Conservation (phyloP, 257 asterid species). For the Oldenlandia corymbosa region DNA sequence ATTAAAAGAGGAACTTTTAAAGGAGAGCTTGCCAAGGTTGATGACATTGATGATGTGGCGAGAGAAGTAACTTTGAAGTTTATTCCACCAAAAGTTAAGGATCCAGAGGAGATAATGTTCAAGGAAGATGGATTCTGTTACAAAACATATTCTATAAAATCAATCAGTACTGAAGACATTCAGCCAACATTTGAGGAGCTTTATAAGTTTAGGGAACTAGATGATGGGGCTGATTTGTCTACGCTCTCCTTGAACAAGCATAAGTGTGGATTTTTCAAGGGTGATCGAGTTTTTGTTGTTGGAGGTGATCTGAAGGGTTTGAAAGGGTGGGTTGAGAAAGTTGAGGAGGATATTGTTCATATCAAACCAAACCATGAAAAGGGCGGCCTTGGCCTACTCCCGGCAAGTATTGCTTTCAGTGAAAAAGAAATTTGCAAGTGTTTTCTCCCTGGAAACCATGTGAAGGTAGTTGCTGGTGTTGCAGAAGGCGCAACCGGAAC, state of each 20-base stretch:
- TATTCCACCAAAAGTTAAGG: conserved; percentile 92
- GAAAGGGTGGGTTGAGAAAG: conserved; percentile 90
- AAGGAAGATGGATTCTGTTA: conserved; percentile 89
- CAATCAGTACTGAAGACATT: conserved; percentile 67
- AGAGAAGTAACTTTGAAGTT: conserved; percentile 81
- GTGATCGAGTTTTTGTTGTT: conserved; percentile 81
- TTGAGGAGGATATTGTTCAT: conserved; percentile 92
- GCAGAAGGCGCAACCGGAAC: conserved; percentile 96
- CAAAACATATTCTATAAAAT: conserved; percentile 75
- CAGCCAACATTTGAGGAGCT: conserved; percentile 96
- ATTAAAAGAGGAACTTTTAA: conserved; percentile 86
- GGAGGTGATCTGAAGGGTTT: conserved; percentile 88
- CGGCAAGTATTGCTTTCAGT: conserved; percentile 71
- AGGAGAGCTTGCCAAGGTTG: conserved; percentile 97
- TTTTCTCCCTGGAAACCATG: conserved; percentile 92
- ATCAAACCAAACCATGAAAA: conserved; percentile 76
- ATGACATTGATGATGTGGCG: conserved; percentile 84
- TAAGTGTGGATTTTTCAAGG: conserved; percentile 93
- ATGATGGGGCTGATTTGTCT: conserved; percentile 65
- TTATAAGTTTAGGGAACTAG: conserved; percentile 80
- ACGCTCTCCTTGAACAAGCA: conserved; percentile 78
- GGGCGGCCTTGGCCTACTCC: no score
- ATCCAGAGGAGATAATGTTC: conserved; percentile 78
- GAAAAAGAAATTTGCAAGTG: conserved; percentile 92
- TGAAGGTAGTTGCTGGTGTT: conserved; percentile 86